Evolutionary conservation across 495 filamentous ascomycete species (phyloP), one percentile per base, ranked within the genome.

Genomic region (Polyplosphaeria fusca): DNA sequence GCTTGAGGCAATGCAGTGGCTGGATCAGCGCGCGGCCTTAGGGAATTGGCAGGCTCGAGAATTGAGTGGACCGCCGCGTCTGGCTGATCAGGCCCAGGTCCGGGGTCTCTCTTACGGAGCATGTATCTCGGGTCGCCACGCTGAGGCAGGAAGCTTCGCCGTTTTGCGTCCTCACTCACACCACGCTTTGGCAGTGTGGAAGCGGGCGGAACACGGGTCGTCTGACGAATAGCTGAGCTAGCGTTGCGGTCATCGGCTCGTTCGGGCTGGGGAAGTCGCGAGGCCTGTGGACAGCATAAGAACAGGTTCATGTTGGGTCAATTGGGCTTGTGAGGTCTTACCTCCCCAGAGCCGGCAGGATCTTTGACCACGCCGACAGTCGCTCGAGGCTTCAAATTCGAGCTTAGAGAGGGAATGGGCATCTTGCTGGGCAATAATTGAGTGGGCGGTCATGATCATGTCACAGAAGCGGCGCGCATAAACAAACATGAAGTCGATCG

Each of bases 91-190:
- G 41, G 24, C 18, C 26, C 55, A n/a, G 35, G 27, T 20, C 16
- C 48, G 20, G 26, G 23, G 11, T 32, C 47, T 24, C 38, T 48
- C 26, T 11, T 28, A 4, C 35, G 41, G 4, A 13, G 18, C 3
- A 18, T 19, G 2, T 26, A 16, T 37, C 48, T 58, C 30, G 19
- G 12, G 4, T 60, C 48, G n/a, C 62, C 52, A 24, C 57, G 42
- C 43, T 65, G 62, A 5, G 57, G 56, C 28, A 65, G 62, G 37
- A 57, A 50, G 46, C 62, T 65, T 28, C 52, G 50, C 28, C 57
- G 26, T 30, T 60, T 65, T 18, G 27, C 30, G 14, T 35, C 30
- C 14, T 7, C 30, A 35, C 14, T 14, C 30, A 7, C 14, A 35
- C 7, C 30, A 35, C 7, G 30, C 7, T 7, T 7, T 35, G 30